Conservation (phyloP, 1,139 yeast species). For the Nakaseomyces delphensis region DNA sequence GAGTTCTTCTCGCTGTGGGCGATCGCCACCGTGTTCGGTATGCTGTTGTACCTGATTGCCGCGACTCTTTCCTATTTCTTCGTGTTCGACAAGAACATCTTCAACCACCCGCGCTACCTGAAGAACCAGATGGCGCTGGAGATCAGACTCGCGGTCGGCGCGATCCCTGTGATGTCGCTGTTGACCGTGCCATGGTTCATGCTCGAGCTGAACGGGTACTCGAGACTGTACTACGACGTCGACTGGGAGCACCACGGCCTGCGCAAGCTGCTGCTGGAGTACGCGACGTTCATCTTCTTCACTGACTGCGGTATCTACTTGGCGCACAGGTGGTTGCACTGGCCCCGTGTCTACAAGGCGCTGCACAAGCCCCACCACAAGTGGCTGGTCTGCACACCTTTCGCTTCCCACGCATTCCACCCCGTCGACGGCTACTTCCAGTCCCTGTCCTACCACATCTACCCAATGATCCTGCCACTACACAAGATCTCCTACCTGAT, state of each 20-base stretch:
- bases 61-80: constrained; percentile 68
- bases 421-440: constrained; percentile 94
- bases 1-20: constrained; percentile 59
- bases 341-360: constrained; percentile 76
- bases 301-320: constrained; percentile 89
- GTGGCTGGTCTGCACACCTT: constrained; percentile 98
- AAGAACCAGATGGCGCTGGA: constrained; percentile 87
- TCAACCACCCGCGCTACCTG: constrained; percentile 91
- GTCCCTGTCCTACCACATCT: constrained; percentile 85
- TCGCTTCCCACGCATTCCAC: constrained; percentile 97
- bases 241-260: constrained; percentile 62
- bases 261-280: constrained; percentile 53
- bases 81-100: constrained; percentile 78
- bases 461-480: constrained; percentile 84
- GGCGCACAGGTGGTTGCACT: constrained; percentile 87
- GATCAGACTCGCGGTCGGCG: constrained; percentile 62
- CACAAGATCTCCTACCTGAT: constrained; percentile 76
- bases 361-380: constrained; percentile 98
- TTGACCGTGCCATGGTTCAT: constrained; percentile 87
- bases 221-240: constrained; percentile 61
- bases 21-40: constrained; percentile 76
- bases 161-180: constrained; percentile 83
- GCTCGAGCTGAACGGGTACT: constrained; percentile 73
- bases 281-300: constrained; percentile 74
- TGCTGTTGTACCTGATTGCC: constrained; percentile 65